Base-by-base conservation (phyloP, 1,284 basidiomycete genomes). In the Sutorius eximius region DNA sequence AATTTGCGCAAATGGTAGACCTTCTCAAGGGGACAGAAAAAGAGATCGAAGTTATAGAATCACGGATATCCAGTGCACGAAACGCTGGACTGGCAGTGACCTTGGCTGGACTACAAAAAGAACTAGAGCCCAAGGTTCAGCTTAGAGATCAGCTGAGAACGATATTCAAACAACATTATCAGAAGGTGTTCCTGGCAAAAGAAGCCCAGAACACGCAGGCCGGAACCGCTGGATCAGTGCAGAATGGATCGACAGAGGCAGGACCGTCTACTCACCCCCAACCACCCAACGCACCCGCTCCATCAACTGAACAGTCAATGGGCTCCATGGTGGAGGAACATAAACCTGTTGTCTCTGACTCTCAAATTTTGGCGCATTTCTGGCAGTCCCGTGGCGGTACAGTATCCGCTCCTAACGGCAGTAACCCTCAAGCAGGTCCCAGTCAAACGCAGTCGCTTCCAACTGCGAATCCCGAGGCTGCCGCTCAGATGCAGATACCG, bases 401-500 rank as follows among this genome's bases (percentile, higher is more conserved):
- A 13, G 5, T 58, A 27, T 51, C 57, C 7, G 18, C 50, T 20
- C 13, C 45, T 5, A 55, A 33, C 5, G 16, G 50, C 16, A 34
- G 32, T 20, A 51, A 37, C 18, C 30, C 46, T 45, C 54, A 51
- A 38, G 41, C 38, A 6, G 57, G 55, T 40, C 29, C 56, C 11
- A 51, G 51, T 48, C 64, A 69, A 52, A 5, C 32, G 33, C 59
- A 55, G 48, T 10, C 46, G 1, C 57, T 51, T 27, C 29, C 55
- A 8, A 33, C 41, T 12, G 13, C 58, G 41, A 22, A 64, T 49
- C 56, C 68, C 5, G 68, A 69, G 33, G 47, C 74, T 7, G 73
- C 67, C 7, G 66, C 73, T 18, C 85, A 84, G 59, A 77, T 82
- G 75, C 77, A 80, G 59, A 83, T 82, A 61, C 62, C 80, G 52